phyloP scores from a whole-genome alignment of 2,329 filamentous ascomycete species.

The Didymella pomorum region DNA sequence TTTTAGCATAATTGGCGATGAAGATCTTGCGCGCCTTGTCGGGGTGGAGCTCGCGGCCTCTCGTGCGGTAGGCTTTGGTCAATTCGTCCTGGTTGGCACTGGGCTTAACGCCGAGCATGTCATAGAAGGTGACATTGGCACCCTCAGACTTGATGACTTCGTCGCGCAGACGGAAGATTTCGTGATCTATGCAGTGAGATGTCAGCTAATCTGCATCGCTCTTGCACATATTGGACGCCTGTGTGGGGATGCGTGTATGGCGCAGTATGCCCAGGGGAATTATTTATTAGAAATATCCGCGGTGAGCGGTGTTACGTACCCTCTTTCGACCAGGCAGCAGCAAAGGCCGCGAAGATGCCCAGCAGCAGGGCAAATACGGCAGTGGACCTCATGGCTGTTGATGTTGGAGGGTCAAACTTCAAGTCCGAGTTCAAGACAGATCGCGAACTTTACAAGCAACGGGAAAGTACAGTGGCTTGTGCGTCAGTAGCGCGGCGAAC shows the following conservation, averaged over 20 bases:
- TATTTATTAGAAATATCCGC: constrained; percentile 7
- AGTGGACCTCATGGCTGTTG: constrained; percentile 72
- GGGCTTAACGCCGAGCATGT: constrained; percentile 80
- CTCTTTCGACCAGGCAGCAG: constrained; percentile 88
- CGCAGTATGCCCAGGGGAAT: constrained; percentile 9
- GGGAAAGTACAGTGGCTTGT: constrained; percentile 42
- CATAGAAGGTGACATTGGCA: constrained; percentile 84
- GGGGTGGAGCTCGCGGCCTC: constrained; percentile 82
- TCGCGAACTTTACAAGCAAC: constrained; percentile 33
- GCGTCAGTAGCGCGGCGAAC: constrained; percentile 37
- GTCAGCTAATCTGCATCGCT: constrained; percentile 28
- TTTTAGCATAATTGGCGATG: constrained; percentile 68
- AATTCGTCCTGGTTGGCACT: constrained; percentile 85
- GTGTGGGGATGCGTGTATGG: constrained; percentile 17
- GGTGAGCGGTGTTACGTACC: constrained; percentile 60
- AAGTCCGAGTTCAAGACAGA: constrained; percentile 26
- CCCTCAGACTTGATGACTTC: constrained; percentile 82
- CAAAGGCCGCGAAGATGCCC: constrained; percentile 70
- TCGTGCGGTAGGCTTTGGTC: constrained; percentile 92
- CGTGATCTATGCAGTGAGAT: constrained; percentile 72
- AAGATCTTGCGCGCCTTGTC: constrained; percentile 94
- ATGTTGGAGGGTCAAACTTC: constrained; percentile 14
- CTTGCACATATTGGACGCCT: constrained; percentile 18
- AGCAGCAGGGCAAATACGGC: constrained; percentile 71
- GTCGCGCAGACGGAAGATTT: constrained; percentile 95